Conservation (phyloP, 805 yeast genomes). For the Teunomyces cretensis region DNA sequence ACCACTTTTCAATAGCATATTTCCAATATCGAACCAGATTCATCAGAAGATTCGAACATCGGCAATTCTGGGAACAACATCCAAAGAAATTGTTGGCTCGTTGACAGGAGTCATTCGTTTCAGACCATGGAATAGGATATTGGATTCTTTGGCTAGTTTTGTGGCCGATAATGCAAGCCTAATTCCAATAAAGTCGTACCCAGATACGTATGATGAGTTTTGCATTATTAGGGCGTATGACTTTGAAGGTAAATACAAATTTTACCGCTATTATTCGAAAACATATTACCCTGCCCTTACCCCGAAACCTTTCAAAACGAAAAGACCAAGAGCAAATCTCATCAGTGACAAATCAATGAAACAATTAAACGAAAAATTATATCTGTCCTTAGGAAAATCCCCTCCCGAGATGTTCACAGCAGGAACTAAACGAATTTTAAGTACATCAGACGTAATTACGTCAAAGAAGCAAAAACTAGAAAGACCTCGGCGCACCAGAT, state of each 20-base stretch:
- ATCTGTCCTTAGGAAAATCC: conserved; percentile 23
- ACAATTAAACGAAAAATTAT: conserved; percentile 16
- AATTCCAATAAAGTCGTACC: conserved; percentile 21
- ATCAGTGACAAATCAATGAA: conserved; percentile 10
- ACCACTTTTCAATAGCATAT: conserved; percentile 50
- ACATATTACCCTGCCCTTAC: conserved; percentile 10
- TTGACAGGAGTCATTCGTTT: conserved; percentile 57
- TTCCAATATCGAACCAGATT: conserved; percentile 66
- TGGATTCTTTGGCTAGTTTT: conserved; percentile 49
- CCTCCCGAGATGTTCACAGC: conserved; percentile 21
- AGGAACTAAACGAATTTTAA: not conserved
- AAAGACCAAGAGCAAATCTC: conserved; percentile 3
- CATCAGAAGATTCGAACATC: conserved; percentile 45
- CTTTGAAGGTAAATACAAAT: conserved; percentile 71
- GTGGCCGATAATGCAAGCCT: conserved; percentile 21
- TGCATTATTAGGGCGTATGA: conserved; percentile 63
- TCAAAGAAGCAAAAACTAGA: conserved; percentile 1
- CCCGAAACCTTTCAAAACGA: conserved; percentile 9
- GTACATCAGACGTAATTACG: not conserved
- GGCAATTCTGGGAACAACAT: conserved; percentile 51
- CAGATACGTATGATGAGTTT: conserved; percentile 24
- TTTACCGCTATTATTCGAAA: conserved; percentile 53
- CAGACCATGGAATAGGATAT: conserved; percentile 50
- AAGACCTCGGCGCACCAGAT: not conserved
- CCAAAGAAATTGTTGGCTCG: conserved; percentile 50